A percentile compares a stretch with the other conserved stretches of the same genome.
phyloP scores from a whole-genome alignment of 345 rosid genomes.

The Stellera chamaejasme region DNA sequence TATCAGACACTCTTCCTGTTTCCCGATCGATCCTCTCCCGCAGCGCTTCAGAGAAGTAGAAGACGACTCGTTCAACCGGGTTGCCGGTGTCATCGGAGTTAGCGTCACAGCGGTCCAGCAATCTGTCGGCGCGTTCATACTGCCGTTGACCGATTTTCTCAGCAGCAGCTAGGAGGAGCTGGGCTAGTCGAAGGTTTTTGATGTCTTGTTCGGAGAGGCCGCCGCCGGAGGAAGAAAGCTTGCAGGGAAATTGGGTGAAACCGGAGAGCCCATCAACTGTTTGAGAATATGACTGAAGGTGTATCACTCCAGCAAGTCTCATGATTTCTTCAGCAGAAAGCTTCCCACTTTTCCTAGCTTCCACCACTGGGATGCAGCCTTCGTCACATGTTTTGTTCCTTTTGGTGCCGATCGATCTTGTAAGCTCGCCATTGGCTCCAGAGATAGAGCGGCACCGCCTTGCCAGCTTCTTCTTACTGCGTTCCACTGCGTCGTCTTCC shows the following conservation, averaged over 20 bases:
- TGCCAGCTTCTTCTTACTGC: too few species aligned
- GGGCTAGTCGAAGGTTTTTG: constrained; percentile 30
- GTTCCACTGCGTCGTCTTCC: too few species aligned
- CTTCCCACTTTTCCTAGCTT: background rate
- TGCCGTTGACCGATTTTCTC: constrained; percentile 33
- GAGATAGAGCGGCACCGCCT: too few species aligned
- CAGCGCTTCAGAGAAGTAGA: constrained; percentile 37
- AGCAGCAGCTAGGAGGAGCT: constrained; percentile 31
- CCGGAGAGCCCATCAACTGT: background rate
- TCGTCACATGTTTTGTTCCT: constrained; percentile 10
- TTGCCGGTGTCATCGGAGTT: constrained; percentile 27
- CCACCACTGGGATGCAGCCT: background rate
- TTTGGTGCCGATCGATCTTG: constrained; percentile 14
- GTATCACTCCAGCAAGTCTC: constrained; percentile 40
- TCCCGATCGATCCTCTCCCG: constrained; percentile 36
- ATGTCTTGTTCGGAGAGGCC: constrained; percentile 23
- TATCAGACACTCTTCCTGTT: constrained; percentile 15
- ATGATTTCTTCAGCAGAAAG: constrained; percentile 34
- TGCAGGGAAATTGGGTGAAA: constrained; percentile 14
- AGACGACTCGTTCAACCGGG: constrained; percentile 33
- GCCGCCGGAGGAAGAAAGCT: constrained; percentile 17
- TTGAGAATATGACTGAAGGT: constrained; percentile 20
- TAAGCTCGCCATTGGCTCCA: constrained; percentile 17
- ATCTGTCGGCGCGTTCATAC: constrained; percentile 32
- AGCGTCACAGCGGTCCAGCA: constrained; percentile 27